Evolutionary conservation across 1,284 basidiomycete species (phyloP).

Genomic region (Ganoderma boninense): DNA sequence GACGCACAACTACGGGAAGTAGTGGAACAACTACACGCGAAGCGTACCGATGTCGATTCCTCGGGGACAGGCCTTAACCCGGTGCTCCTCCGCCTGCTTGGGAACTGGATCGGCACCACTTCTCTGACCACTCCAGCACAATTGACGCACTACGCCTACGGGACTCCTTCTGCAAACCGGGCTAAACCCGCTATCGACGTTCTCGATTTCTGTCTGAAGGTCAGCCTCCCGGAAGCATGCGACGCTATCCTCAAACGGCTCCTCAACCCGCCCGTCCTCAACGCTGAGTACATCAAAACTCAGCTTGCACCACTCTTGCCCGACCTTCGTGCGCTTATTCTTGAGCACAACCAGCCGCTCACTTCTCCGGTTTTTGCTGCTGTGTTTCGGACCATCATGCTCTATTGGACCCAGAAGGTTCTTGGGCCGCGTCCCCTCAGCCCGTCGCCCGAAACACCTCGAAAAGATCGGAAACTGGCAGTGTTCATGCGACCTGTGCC

Average conservation of each 20-base stretch:
- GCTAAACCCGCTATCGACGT: background rate
- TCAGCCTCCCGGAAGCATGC: background rate
- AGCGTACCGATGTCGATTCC: no score
- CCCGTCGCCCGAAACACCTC: background rate
- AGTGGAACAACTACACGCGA: no score
- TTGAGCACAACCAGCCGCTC: background rate
- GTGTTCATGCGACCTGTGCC: background rate
- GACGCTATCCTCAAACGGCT: background rate
- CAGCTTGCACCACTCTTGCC: background rate
- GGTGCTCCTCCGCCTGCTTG: no score
- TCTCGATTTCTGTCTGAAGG: background rate
- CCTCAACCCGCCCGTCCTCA: background rate
- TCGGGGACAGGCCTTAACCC: no score
- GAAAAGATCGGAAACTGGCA: background rate
- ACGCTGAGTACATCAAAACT: background rate
- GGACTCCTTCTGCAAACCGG: background rate
- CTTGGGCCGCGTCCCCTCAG: background rate
- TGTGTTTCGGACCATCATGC: background rate
- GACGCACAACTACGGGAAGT: no score
- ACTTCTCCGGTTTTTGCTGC: background rate
- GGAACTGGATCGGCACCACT: no score
- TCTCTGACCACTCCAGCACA: no score
- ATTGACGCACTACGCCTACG: no score
- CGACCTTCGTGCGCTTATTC: background rate
- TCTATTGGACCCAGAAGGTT: background rate